phyloP scores from a whole-genome alignment of 2,329 filamentous ascomycete genomes.

The Claviceps cyperi region DNA sequence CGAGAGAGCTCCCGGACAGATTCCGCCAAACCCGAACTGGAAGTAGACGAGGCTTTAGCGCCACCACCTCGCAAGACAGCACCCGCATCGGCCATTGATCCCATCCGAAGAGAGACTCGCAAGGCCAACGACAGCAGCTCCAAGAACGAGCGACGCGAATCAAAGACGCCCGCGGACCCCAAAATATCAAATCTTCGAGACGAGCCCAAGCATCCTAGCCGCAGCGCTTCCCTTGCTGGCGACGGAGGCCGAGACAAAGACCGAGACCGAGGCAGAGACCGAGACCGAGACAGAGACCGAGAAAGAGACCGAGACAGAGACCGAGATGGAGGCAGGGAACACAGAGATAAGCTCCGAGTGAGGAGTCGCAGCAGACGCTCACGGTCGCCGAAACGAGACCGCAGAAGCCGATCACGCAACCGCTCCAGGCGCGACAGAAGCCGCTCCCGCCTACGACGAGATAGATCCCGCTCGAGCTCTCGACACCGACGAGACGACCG shows the following conservation, averaged over 20 bases:
- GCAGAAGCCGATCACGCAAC: constrained; percentile 17
- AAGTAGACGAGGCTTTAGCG: constrained; percentile 40
- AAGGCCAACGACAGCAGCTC: constrained; percentile 19
- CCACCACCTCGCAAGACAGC: constrained; percentile 38
- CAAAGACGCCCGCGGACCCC: constrained; percentile 13
- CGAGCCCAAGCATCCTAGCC: constrained; percentile 17
- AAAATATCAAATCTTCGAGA: constrained; percentile 13
- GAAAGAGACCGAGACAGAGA: not conserved
- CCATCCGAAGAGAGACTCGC: constrained; percentile 31
- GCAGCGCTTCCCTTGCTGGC: constrained; percentile 17
- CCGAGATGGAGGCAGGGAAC: not conserved
- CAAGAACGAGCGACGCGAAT: constrained; percentile 22
- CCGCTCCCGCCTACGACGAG: constrained; percentile 21
- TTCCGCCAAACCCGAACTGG: constrained; percentile 36
- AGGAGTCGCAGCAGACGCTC: constrained; percentile 22
- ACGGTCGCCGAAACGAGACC: constrained; percentile 23
- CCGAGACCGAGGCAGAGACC: not conserved
- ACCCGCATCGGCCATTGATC: constrained; percentile 44
- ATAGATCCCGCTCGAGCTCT: constrained; percentile 28
- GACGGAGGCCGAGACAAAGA: constrained; percentile 2
- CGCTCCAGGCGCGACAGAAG: constrained; percentile 22
- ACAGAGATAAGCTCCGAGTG: constrained; percentile 13
- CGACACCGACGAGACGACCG: constrained; percentile 19
- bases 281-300: not conserved
- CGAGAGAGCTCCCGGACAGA: constrained; percentile 40